Base-by-base conservation (phyloP, 2,329 filamentous ascomycete species). In the Ophiostoma piceae region DNA sequence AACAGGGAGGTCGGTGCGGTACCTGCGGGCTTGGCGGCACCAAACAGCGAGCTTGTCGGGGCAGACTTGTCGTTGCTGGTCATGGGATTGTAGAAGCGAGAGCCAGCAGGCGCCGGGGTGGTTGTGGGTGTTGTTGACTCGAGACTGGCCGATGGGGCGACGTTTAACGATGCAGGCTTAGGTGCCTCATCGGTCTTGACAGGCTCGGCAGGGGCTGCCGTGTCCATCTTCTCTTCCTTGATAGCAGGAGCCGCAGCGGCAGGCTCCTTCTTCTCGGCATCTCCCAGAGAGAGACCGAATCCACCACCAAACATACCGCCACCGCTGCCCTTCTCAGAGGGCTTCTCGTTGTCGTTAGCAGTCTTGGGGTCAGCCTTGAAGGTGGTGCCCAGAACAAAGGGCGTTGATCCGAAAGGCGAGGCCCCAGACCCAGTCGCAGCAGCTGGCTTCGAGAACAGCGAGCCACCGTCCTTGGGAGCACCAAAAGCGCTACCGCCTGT, bases 371-470 rank as follows among this genome's bases (percentile, higher is more conserved):
- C 89, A 9, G 84, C 82, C 75, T 88, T 87, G 79, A 92, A 92
- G 1, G 86, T 88, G 39, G 87, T 88, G 54, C 85, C 84, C 19
- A 92, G 81, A 74, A 90, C 89, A 79, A 92, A 92, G 0, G 85
- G 84, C 19, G 81, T 79, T n/a, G 82, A 82, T 35, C 82, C 83
- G 75, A 86, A 84, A 8, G 76, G 73, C 72, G 76, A 67, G 70
- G 72, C 43, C 22, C 76, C 75, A 69, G 60, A 37, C 29, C 29
- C 29, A 11, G 60, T 39, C 8, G 62, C 9, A 2, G 62, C 75
- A 7, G 80, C 75, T 1, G 79, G 78, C 62, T 65, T 65, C 2
- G 32, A 22, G 73, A 83, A 83, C 1, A 79, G 76, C 11, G 79
- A 80, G 26, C 78, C 76, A 11, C 76, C 78, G 66, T 39, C 35